phyloP scores from a whole-genome alignment of 177 flowering plant species.

The Tripterygium wilfordii region DNA sequence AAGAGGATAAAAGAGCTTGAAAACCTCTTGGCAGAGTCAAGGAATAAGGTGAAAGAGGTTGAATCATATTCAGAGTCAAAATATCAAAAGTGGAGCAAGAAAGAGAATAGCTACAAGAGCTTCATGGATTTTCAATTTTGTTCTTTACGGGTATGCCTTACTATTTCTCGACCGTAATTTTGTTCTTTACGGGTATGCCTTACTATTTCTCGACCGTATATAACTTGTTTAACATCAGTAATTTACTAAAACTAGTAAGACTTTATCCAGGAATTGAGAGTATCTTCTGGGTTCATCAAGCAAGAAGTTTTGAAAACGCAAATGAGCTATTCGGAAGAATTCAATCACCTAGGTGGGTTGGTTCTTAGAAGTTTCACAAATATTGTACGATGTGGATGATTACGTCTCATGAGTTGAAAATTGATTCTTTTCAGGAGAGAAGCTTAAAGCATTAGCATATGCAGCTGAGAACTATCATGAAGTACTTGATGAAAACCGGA shows the following conservation, averaged over 20 bases:
- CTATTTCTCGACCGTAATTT: too few relatives aligned
- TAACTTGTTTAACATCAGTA: background rate
- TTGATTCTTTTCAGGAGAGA: constrained; percentile 37
- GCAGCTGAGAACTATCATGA: constrained; percentile 70
- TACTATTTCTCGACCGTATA: too few relatives aligned
- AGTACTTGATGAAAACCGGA: constrained; percentile 78
- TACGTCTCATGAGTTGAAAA: background rate
- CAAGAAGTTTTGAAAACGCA: constrained; percentile 50
- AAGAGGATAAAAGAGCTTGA: constrained; percentile 52
- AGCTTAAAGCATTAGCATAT: constrained; percentile 52
- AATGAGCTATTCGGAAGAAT: constrained; percentile 41
- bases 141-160: too few relatives aligned
- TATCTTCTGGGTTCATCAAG: constrained; percentile 52
- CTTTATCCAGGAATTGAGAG: constrained; percentile 58
- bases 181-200: too few relatives aligned
- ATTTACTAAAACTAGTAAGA: background rate
- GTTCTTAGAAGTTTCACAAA: background rate
- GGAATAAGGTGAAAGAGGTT: constrained; percentile 48
- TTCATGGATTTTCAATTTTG: constrained; percentile 45
- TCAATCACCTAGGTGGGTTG: constrained; percentile 53
- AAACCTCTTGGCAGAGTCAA: constrained; percentile 45
- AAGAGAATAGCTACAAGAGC: constrained; percentile 33
- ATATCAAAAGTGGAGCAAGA: constrained; percentile 41
- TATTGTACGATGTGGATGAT: background rate
- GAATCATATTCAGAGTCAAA: constrained; percentile 42